Percentiles rank a stretch among this genome's conserved stretches.
These are phyloP conservation scores for Phialophora chinensis DNA, from an alignment of 2,329 filamentous ascomycete species.

Conservation along the genomic window DNA sequence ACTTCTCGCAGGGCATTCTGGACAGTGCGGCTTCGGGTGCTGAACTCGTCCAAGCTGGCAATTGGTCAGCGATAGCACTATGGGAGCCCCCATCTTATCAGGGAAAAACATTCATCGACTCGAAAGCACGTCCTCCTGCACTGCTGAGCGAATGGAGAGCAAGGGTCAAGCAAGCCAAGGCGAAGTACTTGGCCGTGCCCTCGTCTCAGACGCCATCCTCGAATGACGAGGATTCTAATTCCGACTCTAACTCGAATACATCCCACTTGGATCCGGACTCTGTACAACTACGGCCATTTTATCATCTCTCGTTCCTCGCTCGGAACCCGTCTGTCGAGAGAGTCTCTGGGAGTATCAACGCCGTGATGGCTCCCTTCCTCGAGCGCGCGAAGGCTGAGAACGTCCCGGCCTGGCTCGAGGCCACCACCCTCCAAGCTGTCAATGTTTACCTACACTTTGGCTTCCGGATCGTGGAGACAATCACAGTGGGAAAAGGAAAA, in stretches of 20 bases:
- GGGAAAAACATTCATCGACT: constrained; percentile 35
- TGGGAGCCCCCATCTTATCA: constrained; percentile 36
- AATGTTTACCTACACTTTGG: constrained; percentile 36
- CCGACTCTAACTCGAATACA: constrained; percentile 8
- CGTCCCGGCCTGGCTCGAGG: constrained; percentile 37
- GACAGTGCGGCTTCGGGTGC: constrained; percentile 33
- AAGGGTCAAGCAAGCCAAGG: constrained; percentile 31
- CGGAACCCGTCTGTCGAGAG: constrained; percentile 30
- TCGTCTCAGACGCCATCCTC: background rate
- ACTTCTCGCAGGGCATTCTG: constrained; percentile 33
- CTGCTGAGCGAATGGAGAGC: constrained; percentile 34
- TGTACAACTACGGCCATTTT: constrained; percentile 28
- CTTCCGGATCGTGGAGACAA: constrained; percentile 35
- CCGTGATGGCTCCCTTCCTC: constrained; percentile 35
- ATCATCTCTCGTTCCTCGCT: constrained; percentile 37
- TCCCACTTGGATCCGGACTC: constrained; percentile 2
- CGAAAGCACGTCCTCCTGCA: constrained; percentile 25
- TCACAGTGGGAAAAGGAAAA: constrained; percentile 29
- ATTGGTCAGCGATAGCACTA: constrained; percentile 37
- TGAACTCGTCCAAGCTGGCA: constrained; percentile 36
- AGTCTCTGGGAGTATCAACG: constrained; percentile 34
- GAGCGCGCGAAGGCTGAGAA: constrained; percentile 34
- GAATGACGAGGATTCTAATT: constrained; percentile 10
- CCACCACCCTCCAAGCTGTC: constrained; percentile 33
- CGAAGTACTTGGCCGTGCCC: constrained; percentile 25